These are phyloP conservation scores for Septoria linicola DNA, from an alignment of 2,329 filamentous ascomycete species.

Conservation along the genomic window DNA sequence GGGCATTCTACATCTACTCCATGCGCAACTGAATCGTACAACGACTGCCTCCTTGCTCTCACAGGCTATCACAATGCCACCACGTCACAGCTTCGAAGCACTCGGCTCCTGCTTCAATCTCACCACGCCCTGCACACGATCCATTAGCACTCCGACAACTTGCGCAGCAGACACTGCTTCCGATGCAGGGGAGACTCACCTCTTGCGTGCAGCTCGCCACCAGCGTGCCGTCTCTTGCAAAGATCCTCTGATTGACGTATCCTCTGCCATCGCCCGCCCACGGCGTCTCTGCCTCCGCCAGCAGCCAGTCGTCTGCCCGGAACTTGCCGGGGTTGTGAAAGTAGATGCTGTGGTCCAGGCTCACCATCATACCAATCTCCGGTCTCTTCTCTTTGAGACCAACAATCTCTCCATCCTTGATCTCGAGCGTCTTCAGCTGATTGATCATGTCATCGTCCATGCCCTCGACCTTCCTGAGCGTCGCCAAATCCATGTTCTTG, in stretches of 20 bases:
- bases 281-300: slow-evolving; percentile 74
- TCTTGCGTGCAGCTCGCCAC: slow-evolving; percentile 80
- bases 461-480: slow-evolving; percentile 43
- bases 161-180: not conserved
- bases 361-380: slow-evolving; percentile 80
- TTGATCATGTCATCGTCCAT: slow-evolving; percentile 55
- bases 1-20: not conserved
- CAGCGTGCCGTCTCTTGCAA: slow-evolving; percentile 66
- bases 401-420: slow-evolving; percentile 43
- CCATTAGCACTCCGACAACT: slow-evolving; percentile 20
- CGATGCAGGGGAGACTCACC: slow-evolving; percentile 42
- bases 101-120: slow-evolving; percentile 46
- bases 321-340: slow-evolving; percentile 54
- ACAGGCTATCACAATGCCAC: not conserved
- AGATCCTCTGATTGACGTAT: slow-evolving; percentile 73
- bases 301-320: slow-evolving; percentile 68
- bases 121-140: slow-evolving; percentile 49
- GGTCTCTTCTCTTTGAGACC: slow-evolving; percentile 56
- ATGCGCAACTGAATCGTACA: not conserved
- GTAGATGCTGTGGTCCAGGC: slow-evolving; percentile 67
- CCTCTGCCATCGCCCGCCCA: slow-evolving; percentile 78
- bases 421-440: slow-evolving; percentile 46
- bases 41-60: too few relatives aligned
- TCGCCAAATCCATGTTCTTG: slow-evolving; percentile 46
- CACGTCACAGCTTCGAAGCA: slow-evolving; percentile 23